phyloP scores from a whole-genome alignment of 495 filamentous ascomycete species.

The Tuber umbilicatum region DNA sequence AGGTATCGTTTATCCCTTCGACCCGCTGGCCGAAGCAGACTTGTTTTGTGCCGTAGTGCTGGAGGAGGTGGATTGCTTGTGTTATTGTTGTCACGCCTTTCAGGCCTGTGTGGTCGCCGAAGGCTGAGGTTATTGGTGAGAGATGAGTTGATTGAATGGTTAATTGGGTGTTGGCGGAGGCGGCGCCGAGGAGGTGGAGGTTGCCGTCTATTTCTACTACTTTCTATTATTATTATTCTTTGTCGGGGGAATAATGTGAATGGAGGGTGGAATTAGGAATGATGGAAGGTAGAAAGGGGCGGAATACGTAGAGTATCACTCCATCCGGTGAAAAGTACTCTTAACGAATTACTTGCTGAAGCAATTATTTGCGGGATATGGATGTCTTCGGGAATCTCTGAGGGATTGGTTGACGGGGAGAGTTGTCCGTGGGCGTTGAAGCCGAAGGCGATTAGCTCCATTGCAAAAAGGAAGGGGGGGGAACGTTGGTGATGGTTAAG shows the following conservation, averaged over 20 bases:
- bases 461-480: background rate
- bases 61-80: background rate
- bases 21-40: background rate
- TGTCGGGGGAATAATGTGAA: background rate
- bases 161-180: conserved; percentile 14
- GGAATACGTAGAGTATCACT: conserved; percentile 30
- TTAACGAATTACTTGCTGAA: conserved; percentile 13
- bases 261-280: background rate
- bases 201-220: conserved; percentile 26
- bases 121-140: conserved; percentile 9
- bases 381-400: conserved; percentile 23
- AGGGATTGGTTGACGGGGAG: conserved; percentile 8
- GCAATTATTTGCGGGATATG: conserved; percentile 22
- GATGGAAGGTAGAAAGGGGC: background rate
- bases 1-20: background rate
- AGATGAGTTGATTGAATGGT: conserved; percentile 4
- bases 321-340: conserved; percentile 32
- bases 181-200: conserved; percentile 18
- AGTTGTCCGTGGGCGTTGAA: conserved; percentile 33
- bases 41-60: background rate
- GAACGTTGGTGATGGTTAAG: background rate
- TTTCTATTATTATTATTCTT: conserved; percentile 8
- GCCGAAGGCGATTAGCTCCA: conserved; percentile 20
- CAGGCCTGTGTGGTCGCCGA: conserved; percentile 25
- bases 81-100: conserved; percentile 14